Evolutionary conservation across 2,329 filamentous ascomycete genomes (phyloP), one percentile per base, ranked within the genome.

Genomic region (Cladosporium sp.): DNA sequence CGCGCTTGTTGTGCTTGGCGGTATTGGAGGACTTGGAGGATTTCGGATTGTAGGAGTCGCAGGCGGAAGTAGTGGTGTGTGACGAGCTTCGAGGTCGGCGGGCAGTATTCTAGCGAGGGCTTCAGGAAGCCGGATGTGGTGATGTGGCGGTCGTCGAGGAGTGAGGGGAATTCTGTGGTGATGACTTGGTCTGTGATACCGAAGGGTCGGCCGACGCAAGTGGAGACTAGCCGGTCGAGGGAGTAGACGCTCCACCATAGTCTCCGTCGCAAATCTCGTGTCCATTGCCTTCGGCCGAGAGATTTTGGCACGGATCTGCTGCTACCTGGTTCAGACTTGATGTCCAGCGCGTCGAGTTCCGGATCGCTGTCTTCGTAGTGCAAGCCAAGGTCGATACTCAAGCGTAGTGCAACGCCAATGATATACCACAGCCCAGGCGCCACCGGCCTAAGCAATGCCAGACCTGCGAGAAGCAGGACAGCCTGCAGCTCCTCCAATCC

Each of bases 221-320:
- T 91, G 64, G 89, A 93, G 46, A 97, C 92, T 4, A 97, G 82
- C n/a, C 92, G 82, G 70, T 97, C 92, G 52, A 97, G 83, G 4
- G 89, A 92, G 70, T 97, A 97, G 1, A 91, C 91, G 72, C 90
- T 95, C 92, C 93, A 97, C 90, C 91, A 97, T 11, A 97, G 76
- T 32, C 92, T 81, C 53, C 92, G 80, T 48, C 90, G 83, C 57
- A 95, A 79, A 68, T 97, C 93, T 49, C 92, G 83, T 37, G 89
- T 79, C 79, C 89, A 96, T 69, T 95, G 83, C 53, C 88, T 80
- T 45, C 87, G 80, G 16, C 86, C 76, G 68, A 85, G 70, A 53
- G 75, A 70, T 58, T 78, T 74, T 13, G 79, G 69, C 53, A 66
- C 72, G 7, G 59, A 46, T 22, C 44, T 37, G 19, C 45, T 54